Percentiles rank a stretch among this genome's conserved stretches.
Evolutionary conservation across 2,329 filamentous ascomycete genomes (phyloP).

Genomic region (Claviceps spartinae): DNA sequence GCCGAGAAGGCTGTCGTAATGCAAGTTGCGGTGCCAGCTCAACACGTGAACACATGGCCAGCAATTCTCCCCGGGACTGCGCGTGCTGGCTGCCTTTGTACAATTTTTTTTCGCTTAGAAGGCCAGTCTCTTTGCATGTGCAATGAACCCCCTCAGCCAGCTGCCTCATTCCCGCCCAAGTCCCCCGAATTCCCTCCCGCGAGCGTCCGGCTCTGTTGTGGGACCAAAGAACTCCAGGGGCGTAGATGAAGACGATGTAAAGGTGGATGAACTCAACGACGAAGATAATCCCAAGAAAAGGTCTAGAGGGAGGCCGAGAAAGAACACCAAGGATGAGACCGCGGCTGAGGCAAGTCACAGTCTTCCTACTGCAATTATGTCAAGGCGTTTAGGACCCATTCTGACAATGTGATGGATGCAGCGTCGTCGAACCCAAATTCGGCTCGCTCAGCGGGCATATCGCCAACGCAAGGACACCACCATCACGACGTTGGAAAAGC

Average conservation of each 20-base stretch:
- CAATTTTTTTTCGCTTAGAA: no score
- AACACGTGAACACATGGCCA: neutral
- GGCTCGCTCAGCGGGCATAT: conserved; percentile 75
- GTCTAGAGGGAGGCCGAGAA: conserved; percentile 57
- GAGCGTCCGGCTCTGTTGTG: neutral
- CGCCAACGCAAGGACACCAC: conserved; percentile 73
- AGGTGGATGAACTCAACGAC: conserved; percentile 14
- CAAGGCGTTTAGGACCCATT: neutral
- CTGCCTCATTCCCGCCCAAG: neutral
- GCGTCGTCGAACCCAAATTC: conserved; percentile 77
- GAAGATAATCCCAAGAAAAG: conserved; percentile 41
- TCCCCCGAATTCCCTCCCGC: neutral
- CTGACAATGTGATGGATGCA: conserved; percentile 16
- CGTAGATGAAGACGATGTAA: conserved; percentile 5
- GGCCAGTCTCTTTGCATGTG: neutral
- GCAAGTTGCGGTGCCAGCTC: neutral
- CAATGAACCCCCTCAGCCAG: neutral
- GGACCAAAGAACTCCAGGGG: conserved; percentile 7
- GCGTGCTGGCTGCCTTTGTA: neutral
- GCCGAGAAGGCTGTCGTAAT: neutral
- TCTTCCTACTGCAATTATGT: neutral
- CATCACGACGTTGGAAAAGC: conserved; percentile 57
- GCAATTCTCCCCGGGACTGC: neutral
- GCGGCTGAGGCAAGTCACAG: conserved; percentile 55
- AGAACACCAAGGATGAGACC: conserved; percentile 66